phyloP scores from a whole-genome alignment of 805 yeast genomes.

The Jamesozyma gamospora region DNA sequence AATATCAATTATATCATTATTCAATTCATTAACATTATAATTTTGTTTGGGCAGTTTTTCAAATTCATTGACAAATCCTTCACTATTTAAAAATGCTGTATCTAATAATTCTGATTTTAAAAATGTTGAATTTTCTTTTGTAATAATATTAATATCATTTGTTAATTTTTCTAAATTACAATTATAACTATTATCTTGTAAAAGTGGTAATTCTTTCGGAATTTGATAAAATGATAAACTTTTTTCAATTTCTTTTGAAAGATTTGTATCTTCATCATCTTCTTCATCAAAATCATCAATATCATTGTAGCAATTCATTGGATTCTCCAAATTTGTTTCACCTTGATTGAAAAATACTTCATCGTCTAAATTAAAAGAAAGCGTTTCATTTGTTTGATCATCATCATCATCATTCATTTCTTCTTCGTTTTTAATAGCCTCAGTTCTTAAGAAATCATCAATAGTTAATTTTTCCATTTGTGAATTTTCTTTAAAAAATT shows the following conservation, averaged over 20 bases:
- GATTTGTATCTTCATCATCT: conserved; percentile 7
- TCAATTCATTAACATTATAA: neutral
- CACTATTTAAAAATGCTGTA: too few species aligned
- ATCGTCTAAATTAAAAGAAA: neutral
- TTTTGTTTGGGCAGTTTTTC: neutral
- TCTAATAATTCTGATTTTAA: neutral
- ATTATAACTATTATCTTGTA: neutral
- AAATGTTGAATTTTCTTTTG: conserved; percentile 4
- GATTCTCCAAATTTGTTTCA: neutral
- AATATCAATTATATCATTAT: neutral
- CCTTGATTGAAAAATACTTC: neutral
- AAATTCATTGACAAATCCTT: neutral
- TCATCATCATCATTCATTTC: neutral
- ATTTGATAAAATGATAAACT: conserved; percentile 14
- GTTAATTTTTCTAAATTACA: conserved; percentile 6
- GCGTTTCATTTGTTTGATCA: neutral
- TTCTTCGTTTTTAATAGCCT: too few species aligned
- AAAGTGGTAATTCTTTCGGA: conserved; percentile 7
- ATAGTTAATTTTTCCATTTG: conserved; percentile 3
- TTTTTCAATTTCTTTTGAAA: conserved; percentile 13
- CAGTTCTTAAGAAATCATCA: conserved; percentile 3
- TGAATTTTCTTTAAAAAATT: neutral
- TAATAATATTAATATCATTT: conserved; percentile 10
- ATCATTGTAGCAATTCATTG: too few species aligned
- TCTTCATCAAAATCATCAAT: conserved; percentile 6